phyloP scores from a whole-genome alignment of 2,329 filamentous ascomycete genomes.

The Hymenoscyphus occultus region DNA sequence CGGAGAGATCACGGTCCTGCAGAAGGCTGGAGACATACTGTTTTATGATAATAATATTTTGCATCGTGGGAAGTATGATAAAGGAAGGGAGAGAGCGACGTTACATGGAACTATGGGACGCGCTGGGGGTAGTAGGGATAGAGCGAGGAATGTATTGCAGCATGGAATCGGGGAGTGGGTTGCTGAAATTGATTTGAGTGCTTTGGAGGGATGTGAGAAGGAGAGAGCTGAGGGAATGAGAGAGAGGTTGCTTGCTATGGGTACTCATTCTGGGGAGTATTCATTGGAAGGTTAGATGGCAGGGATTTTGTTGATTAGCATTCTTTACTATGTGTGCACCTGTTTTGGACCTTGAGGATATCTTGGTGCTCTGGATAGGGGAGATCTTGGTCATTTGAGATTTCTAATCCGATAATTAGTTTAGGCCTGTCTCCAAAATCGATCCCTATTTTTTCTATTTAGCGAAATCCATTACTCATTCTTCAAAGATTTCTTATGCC shows the following conservation, averaged over 20 bases:
- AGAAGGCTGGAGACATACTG: conserved; percentile 73
- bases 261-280: conserved; percentile 56
- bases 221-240: conserved; percentile 62
- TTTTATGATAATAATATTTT: conserved; percentile 93
- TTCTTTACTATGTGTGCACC: too few relatives aligned
- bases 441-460: too few relatives aligned
- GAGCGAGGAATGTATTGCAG: conserved; percentile 72
- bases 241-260: conserved; percentile 58
- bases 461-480: too few relatives aligned
- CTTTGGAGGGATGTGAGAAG: conserved; percentile 40
- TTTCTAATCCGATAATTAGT: too few relatives aligned
- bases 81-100: conserved; percentile 60
- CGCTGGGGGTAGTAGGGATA: conserved; percentile 48
- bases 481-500: too few relatives aligned
- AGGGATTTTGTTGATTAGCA: not conserved
- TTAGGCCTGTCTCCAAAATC: too few relatives aligned
- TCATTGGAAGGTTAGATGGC: conserved; percentile 50
- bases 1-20: conserved; percentile 60
- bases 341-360: too few relatives aligned
- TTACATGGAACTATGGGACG: conserved; percentile 71
- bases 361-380: too few relatives aligned
- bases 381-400: too few relatives aligned
- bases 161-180: conserved; percentile 71
- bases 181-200: conserved; percentile 53
- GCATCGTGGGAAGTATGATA: conserved; percentile 66